phyloP scores from a whole-genome alignment of 2,329 filamentous ascomycete genomes.

The Phialemoniopsis sp. region DNA sequence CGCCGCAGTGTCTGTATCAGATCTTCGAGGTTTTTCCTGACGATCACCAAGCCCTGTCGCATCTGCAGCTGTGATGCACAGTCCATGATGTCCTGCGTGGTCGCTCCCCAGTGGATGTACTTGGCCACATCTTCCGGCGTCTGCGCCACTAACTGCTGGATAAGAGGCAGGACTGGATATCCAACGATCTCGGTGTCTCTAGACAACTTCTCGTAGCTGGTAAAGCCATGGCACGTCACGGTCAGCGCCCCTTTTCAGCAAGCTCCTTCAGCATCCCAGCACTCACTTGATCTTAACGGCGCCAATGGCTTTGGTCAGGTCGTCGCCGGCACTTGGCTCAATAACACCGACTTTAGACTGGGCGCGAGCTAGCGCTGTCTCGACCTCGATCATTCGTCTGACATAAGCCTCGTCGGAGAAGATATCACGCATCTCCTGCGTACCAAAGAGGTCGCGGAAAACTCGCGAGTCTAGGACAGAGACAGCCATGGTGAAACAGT shows the following conservation, averaged over 20 bases:
- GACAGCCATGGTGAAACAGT: constrained; percentile 11
- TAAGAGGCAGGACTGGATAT: constrained; percentile 47
- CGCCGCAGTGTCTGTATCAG: constrained; percentile 35
- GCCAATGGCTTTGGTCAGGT: constrained; percentile 22
- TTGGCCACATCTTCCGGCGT: constrained; percentile 26
- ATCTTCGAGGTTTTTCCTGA: constrained; percentile 36
- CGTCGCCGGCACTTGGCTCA: constrained; percentile 26
- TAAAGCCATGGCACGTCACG: no score
- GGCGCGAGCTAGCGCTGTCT: constrained; percentile 46
- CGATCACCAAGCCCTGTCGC: constrained; percentile 40
- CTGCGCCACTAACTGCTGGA: constrained; percentile 33
- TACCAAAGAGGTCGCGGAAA: constrained; percentile 47
- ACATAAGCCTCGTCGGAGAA: constrained; percentile 47
- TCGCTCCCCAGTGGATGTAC: constrained; percentile 56
- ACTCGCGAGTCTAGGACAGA: constrained; percentile 41
- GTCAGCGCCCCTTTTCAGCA: no score
- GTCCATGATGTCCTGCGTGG: constrained; percentile 58
- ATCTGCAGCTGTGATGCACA: constrained; percentile 48
- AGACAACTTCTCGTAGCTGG: constrained; percentile 26
- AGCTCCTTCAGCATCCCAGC: not conserved
- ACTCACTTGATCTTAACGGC: constrained; percentile 13
- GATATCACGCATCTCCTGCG: constrained; percentile 43
- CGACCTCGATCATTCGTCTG: constrained; percentile 41
- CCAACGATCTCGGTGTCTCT: constrained; percentile 50
- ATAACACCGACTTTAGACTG: constrained; percentile 43